Evolutionary conservation across 139 green algal genomes (phyloP).

Genomic region (Desmodesmus armatus): DNA sequence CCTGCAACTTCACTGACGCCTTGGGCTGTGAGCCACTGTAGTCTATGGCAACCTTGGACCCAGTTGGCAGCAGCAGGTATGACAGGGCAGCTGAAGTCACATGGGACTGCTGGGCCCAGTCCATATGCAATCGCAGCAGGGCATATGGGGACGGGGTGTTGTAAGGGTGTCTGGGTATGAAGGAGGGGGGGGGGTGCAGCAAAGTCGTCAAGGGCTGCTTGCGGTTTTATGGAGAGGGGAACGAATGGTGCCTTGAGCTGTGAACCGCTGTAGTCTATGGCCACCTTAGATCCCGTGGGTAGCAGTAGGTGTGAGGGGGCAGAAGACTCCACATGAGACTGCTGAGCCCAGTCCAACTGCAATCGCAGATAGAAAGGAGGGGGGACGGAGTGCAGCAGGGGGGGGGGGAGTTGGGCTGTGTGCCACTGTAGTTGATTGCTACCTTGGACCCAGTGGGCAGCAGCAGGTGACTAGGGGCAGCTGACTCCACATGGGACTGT

Average conservation of each 20-base stretch:
- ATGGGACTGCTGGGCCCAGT: conserved; percentile 44
- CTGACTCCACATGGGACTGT: conserved; percentile 50
- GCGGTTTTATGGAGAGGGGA: too few species aligned
- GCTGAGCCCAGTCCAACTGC: conserved; percentile 49
- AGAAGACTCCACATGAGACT: conserved; percentile 50
- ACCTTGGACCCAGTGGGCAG: conserved; percentile 54
- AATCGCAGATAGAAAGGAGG: background rate
- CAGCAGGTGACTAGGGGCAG: conserved; percentile 52
- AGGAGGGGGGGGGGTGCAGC: too few species aligned
- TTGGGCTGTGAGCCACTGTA: conserved; percentile 51
- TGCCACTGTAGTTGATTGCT: conserved; percentile 55
- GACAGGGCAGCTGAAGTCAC: conserved; percentile 56
- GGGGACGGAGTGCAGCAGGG: too few species aligned
- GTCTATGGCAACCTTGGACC: conserved; percentile 48
- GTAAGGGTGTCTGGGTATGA: too few species aligned
- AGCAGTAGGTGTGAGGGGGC: conserved; percentile 57
- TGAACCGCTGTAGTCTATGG: conserved; percentile 56
- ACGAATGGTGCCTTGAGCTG: conserved; percentile 28
- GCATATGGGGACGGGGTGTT: background rate
- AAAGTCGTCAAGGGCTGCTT: background rate
- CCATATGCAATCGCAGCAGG: conserved; percentile 26
- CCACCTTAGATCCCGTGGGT: conserved; percentile 49
- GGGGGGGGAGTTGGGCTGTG: too few species aligned
- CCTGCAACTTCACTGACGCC: conserved; percentile 50
- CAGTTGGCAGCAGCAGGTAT: conserved; percentile 54